phyloP scores from a whole-genome alignment of 192 early-diverging fungal genomes.

The Coemansia sp. region DNA sequence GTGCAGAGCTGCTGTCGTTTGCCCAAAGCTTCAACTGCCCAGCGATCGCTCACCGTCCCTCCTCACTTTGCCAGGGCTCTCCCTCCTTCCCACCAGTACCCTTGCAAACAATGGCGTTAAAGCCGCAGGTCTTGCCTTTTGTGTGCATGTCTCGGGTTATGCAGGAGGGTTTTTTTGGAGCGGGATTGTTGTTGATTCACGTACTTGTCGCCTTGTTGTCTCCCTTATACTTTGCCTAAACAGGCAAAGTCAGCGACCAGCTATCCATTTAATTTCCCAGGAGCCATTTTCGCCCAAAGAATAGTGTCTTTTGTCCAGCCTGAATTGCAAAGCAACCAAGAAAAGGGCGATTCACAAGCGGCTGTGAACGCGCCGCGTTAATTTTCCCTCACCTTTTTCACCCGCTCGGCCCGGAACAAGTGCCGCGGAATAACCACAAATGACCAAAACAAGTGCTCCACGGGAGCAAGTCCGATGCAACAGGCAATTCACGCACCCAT shows the following conservation, averaged over 20 bases:
- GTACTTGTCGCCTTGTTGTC: background rate
- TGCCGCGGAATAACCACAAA: background rate
- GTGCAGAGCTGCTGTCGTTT: no score
- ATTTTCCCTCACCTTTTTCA: background rate
- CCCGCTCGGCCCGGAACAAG: constrained; percentile 7
- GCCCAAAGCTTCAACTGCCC: no score
- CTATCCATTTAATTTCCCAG: constrained; percentile 10
- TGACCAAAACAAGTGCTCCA: background rate
- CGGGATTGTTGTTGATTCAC: constrained; percentile 5
- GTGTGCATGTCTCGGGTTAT: constrained; percentile 6
- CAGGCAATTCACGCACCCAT: background rate
- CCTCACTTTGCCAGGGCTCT: background rate
- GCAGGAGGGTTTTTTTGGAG: constrained; percentile 3
- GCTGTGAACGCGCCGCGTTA: constrained; percentile 5
- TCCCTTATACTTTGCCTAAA: constrained; percentile 12
- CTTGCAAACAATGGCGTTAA: background rate
- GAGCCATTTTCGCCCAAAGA: constrained; percentile 2
- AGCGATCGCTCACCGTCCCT: background rate
- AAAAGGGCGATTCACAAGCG: background rate
- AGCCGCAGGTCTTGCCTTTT: constrained; percentile 6
- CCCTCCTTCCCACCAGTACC: background rate
- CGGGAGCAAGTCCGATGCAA: background rate
- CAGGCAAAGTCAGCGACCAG: constrained; percentile 10
- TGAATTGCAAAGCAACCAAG: background rate
- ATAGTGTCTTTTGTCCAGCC: background rate